These are phyloP conservation scores for Drechslerella stenobrocha DNA, from an alignment of 2,329 filamentous ascomycete species.

Conservation along the genomic window DNA sequence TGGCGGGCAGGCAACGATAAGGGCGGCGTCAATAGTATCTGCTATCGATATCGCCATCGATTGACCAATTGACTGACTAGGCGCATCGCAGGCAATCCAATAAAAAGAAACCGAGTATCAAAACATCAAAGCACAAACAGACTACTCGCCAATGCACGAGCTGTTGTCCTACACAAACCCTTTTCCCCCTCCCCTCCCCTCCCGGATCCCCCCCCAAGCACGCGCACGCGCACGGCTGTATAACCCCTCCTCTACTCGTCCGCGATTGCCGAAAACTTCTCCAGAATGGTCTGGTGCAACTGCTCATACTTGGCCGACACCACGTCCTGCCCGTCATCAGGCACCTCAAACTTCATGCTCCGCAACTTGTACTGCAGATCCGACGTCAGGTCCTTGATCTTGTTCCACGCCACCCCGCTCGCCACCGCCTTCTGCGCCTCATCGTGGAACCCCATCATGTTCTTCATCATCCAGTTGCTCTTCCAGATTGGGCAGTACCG, in stretches of 20 bases:
- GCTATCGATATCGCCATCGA: no score
- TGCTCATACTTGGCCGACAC: conserved; percentile 78
- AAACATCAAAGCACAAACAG: conserved; percentile 10
- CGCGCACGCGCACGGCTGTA: no score
- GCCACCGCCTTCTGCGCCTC: conserved; percentile 93
- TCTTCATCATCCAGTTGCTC: conserved; percentile 99
- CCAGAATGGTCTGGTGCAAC: conserved; percentile 85
- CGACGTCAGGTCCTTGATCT: conserved; percentile 84
- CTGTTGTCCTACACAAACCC: background rate
- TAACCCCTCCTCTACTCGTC: conserved; percentile 74
- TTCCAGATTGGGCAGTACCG: conserved; percentile 99
- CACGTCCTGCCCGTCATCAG: conserved; percentile 76
- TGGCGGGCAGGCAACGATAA: no score
- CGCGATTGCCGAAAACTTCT: conserved; percentile 94
- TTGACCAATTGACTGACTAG: no score
- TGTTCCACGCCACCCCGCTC: conserved; percentile 87
- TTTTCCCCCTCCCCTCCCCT: background rate
- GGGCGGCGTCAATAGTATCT: no score
- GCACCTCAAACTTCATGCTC: conserved; percentile 92
- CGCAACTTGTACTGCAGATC: conserved; percentile 84
- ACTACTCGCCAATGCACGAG: conserved; percentile 5
- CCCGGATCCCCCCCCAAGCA: no score
- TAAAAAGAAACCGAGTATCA: conserved; percentile 25
- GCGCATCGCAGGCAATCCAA: background rate
- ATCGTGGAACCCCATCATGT: conserved; percentile 97